Conservation (phyloP, 2,329 filamentous ascomycete genomes). For the Neofusicoccum cordaticola region DNA sequence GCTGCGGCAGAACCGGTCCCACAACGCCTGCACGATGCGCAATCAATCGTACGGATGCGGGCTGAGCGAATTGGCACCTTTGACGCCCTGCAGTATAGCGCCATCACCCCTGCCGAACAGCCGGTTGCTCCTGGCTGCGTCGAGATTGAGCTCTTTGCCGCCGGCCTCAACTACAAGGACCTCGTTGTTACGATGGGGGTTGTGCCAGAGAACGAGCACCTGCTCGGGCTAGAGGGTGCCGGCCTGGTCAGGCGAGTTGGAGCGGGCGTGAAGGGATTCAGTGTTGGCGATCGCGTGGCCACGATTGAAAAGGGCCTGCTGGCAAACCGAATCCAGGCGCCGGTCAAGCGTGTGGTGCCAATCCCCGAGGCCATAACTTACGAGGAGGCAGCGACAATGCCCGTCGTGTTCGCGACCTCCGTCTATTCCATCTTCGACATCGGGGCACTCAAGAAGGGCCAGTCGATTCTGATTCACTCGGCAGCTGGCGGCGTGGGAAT, state of each 20-base stretch:
- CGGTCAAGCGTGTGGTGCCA: background rate
- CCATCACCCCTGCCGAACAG: background rate
- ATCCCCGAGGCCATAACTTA: constrained; percentile 23
- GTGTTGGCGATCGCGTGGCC: constrained; percentile 9
- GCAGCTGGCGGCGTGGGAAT: constrained; percentile 31
- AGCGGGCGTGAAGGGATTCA: background rate
- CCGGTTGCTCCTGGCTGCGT: constrained; percentile 19
- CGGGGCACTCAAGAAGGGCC: constrained; percentile 13
- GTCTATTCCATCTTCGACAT: constrained; percentile 22
- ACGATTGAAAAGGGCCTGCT: constrained; percentile 4
- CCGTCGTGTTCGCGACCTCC: constrained; percentile 20
- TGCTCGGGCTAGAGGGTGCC: constrained; percentile 20
- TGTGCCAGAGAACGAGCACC: constrained; percentile 16
- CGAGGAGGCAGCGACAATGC: constrained; percentile 25
- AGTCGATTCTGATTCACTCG: constrained; percentile 30
- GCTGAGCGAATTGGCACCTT: constrained; percentile 19
- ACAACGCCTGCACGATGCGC: constrained; percentile 1
- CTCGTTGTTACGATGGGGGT: constrained; percentile 19
- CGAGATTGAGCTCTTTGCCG: constrained; percentile 21
- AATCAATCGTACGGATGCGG: constrained; percentile 8
- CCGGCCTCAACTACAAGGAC: constrained; percentile 24
- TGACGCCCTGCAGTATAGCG: constrained; percentile 18
- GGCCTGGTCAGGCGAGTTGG: constrained; percentile 18
- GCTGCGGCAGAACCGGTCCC: background rate
- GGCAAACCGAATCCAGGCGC: background rate